Conservation (phyloP, 345 rosid species). For the Linum trigynum region DNA sequence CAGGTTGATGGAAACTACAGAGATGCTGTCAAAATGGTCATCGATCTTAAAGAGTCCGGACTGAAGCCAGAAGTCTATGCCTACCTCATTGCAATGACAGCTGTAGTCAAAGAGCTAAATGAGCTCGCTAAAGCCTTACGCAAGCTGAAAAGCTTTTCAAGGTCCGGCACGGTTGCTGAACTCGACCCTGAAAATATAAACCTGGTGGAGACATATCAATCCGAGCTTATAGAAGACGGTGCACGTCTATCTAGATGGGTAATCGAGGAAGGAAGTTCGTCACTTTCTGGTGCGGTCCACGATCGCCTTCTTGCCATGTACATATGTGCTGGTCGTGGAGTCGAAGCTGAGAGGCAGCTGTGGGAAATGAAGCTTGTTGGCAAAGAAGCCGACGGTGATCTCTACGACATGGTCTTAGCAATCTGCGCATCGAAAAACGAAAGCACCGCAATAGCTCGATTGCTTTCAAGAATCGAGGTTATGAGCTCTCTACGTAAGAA, state of each 20-base stretch:
- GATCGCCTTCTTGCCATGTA: conserved; percentile 92
- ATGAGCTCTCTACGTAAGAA: conserved; percentile 39
- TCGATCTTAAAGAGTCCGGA: conserved; percentile 53
- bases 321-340: conserved; percentile 75
- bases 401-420: conserved; percentile 72
- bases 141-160: conserved; percentile 52
- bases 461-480: conserved; percentile 49
- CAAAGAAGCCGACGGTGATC: conserved; percentile 68
- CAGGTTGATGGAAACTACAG: conserved; percentile 80
- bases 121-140: conserved; percentile 65
- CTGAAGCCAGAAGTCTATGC: conserved; percentile 78
- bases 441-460: conserved; percentile 40
- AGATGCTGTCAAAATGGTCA: conserved; percentile 58
- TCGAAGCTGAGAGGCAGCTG: conserved; percentile 75
- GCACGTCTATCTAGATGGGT: conserved; percentile 60
- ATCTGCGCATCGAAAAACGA: conserved; percentile 84
- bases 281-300: conserved; percentile 54
- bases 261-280: conserved; percentile 46
- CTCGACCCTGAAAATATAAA: conserved; percentile 40
- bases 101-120: conserved; percentile 81
- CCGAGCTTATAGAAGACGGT: conserved; percentile 60
- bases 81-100: conserved; percentile 86
- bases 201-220: conserved; percentile 60
- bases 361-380: conserved; percentile 91
- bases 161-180: conserved; percentile 48